Base-by-base conservation (phyloP, 129 eudicot species). In the Erigeron canadensis region DNA sequence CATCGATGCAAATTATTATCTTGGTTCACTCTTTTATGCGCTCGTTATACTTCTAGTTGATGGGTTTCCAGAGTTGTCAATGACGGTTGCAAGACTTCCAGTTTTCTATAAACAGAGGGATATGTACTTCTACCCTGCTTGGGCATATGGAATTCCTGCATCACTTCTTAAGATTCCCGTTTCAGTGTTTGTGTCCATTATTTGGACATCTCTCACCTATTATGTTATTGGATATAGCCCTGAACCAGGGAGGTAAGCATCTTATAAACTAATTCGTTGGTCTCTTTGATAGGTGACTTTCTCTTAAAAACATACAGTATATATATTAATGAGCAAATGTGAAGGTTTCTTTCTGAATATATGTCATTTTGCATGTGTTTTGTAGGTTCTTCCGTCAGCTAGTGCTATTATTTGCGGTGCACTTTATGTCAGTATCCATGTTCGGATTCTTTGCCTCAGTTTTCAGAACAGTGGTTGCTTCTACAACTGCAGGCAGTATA, bases 111-210 rank as follows among this genome's bases (percentile, higher is more conserved):
- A 89, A 73, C 92, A 89, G 71, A 77, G 92, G 71, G 89, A 89
- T 51, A 70, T 89, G 64, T 80, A 72, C 74, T 89, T 89, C 72
- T 84, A 86, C 79, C 96, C 96, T 39, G 96, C 96, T 48, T 86
- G 96, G 96, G 87, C 89, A 41, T 89, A 84, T 67, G 82, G 89
- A 45, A 74, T 89, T 69, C 91, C 96, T 37, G 85, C 96, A 67
- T 72, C 84, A 70, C 76, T 89, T 76, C 86, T 89, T 61, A 86
- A 86, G 82, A 71, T 89, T 73, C 96, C 96, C 15, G 60, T 79
- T 19, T 89, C 96, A 8, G 43, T 86, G 42, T 64, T 81, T 67
- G 83, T 65, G 64, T 79, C 92, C 74, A 5, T 82, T 23, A 6
- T 89, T 16, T 89, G 91, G 91, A 81, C 89, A 9, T 73, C 74